Evolutionary conservation across 2,329 filamentous ascomycete species (phyloP).

Genomic region (Aspergillus phoenicis): DNA sequence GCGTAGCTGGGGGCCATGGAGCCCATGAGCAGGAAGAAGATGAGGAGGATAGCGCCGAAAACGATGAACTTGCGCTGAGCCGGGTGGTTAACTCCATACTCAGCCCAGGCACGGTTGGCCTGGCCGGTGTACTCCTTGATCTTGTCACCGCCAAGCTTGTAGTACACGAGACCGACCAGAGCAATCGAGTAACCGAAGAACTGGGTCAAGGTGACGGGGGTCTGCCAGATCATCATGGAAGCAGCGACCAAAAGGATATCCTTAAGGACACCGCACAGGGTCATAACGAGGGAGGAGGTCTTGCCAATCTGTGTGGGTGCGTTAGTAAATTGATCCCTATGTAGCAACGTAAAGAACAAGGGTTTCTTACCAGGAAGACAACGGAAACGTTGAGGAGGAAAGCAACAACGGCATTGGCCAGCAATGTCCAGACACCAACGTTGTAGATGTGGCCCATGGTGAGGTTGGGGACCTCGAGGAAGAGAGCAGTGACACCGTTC

Average conservation of each 20-base stretch:
- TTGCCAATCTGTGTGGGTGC: slow-evolving; percentile 69
- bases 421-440: slow-evolving; percentile 66
- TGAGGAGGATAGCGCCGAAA: slow-evolving; percentile 63
- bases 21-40: slow-evolving; percentile 72
- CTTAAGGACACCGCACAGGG: slow-evolving; percentile 83
- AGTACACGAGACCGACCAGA: slow-evolving; percentile 65
- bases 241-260: slow-evolving; percentile 79
- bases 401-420: slow-evolving; percentile 75
- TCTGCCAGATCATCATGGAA: slow-evolving; percentile 77
- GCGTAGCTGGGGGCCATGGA: slow-evolving; percentile 58
- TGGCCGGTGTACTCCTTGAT: slow-evolving; percentile 77
- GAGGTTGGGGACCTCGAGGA: slow-evolving; percentile 69
- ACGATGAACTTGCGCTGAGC: slow-evolving; percentile 76
- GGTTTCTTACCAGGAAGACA: slow-evolving; percentile 73
- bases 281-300: slow-evolving; percentile 83
- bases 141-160: slow-evolving; percentile 74
- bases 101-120: slow-evolving; percentile 76
- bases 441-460: slow-evolving; percentile 66
- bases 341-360: neutral
- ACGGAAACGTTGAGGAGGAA: slow-evolving; percentile 82
- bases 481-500: slow-evolving; percentile 71
- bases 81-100: slow-evolving; percentile 78
- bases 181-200: slow-evolving; percentile 77
- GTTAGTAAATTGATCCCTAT: neutral
- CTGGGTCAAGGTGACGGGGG: slow-evolving; percentile 70